Evolutionary conservation across 2,329 filamentous ascomycete species (phyloP), one percentile per base, ranked within the genome.

Genomic region (Penicillium sp.): DNA sequence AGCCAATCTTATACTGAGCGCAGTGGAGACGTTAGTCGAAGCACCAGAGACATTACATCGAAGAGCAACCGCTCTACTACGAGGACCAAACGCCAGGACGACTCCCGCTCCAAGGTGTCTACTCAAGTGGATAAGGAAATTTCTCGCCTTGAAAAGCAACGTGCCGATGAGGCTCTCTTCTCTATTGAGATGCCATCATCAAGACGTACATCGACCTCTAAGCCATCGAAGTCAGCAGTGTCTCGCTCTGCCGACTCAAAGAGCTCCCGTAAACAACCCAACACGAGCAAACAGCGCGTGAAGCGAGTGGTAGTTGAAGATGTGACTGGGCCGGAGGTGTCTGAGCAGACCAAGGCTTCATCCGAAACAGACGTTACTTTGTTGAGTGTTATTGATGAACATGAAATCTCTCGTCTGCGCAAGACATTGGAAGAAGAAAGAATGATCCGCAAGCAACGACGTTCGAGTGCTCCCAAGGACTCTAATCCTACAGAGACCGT

Each of bases 401-500:
- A 78, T 54, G 79, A 83, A 52, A 80, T 86, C 64, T 79, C 80
- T 31, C 75, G 78, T 43, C 73, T 87, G 49, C 79, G 84, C 41
- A 82, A 79, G 64, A 78, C 75, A 15, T 64, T 86, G 7, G 84
- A 86, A 66, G 79, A 82, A 59, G 82, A 86, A 68, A 74, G 80
- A 51, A 68, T 79, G 31, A 75, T 77, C 21, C 75, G 75, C 39
- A 78, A 76, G 57, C 70, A 73, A 31, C 73, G 73, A 33, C 76
- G 78, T 33, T 68, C 69, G 13, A 67, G 58, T 48, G 56, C 62
- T 6, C 51, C 61, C 4, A 70, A 67, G 41, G 70, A 79, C 17
- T 65, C 72, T 21, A 64, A 64, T 25, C 70, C 72, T 3, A 77
- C 78, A 45, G 74, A 79, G 19, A 80, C 78, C 1, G 57, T 70